Percentiles rank a stretch among this genome's conserved stretches.
Conservation (phyloP, 768 basidiomycete genomes). For the Boletus reticulatus region DNA sequence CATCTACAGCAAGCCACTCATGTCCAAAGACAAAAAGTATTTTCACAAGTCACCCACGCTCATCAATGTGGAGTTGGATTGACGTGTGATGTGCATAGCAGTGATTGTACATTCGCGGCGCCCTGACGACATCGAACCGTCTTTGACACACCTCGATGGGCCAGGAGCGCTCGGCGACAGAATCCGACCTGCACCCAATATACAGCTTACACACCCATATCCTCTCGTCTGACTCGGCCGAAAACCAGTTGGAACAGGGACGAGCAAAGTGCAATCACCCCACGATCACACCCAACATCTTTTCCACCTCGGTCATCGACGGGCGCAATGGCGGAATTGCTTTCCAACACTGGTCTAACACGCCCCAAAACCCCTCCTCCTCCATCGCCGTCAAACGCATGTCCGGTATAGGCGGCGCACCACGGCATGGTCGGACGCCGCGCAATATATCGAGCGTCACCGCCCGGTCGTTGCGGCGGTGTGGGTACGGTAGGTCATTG, state of each 20-base stretch:
- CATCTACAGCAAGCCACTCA: neutral
- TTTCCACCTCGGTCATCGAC: conserved; percentile 39
- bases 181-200: too few species aligned
- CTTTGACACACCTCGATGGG: too few species aligned
- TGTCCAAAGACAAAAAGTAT: too few species aligned
- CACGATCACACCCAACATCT: conserved; percentile 8
- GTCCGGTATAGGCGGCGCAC: conserved; percentile 20
- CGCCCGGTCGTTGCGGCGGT: conserved; percentile 53
- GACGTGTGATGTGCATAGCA: too few species aligned
- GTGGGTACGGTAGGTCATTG: conserved; percentile 49
- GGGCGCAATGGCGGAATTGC: conserved; percentile 38
- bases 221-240: too few species aligned
- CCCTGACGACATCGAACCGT: too few species aligned
- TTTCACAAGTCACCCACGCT: too few species aligned
- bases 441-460: conserved; percentile 55
- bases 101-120: too few species aligned
- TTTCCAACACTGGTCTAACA: conserved; percentile 48
- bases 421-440: conserved; percentile 46
- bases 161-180: too few species aligned
- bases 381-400: conserved; percentile 16
- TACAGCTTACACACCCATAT: too few species aligned
- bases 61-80: too few species aligned
- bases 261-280: neutral
- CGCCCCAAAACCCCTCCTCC: conserved; percentile 41
- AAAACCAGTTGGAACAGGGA: too few species aligned